These are phyloP conservation scores for Nevesoporus exiguus DNA, from an alignment of 768 basidiomycete species.

Conservation along the genomic window DNA sequence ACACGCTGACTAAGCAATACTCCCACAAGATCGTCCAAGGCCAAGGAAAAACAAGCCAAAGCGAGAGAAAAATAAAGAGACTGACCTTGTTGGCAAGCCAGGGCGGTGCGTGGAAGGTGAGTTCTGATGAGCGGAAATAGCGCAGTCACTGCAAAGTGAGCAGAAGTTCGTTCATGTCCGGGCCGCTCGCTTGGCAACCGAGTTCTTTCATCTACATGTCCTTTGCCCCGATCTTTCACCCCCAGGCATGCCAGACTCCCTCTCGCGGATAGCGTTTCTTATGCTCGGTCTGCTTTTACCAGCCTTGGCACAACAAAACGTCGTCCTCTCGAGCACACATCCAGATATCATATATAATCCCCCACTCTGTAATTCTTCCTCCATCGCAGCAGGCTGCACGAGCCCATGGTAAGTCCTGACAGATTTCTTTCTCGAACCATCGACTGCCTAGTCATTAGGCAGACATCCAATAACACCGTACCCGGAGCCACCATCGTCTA, in stretches of 20 bases:
- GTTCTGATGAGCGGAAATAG: conserved; percentile 9
- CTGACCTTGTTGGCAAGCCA: not conserved
- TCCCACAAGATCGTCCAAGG: not conserved
- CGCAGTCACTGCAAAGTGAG: conserved; percentile 3
- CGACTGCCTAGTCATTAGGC: conserved; percentile 19
- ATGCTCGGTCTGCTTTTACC: conserved; percentile 7
- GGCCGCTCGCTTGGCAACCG: conserved; percentile 12
- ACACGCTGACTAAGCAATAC: not conserved
- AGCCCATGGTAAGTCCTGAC: conserved; percentile 25
- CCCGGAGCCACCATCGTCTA: conserved; percentile 22
- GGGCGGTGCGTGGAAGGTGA: not conserved
- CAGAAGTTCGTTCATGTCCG: not conserved
- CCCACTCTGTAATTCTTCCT: conserved; percentile 17
- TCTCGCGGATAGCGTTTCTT: conserved; percentile 14
- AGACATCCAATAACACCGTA: conserved; percentile 14
- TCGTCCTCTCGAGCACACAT: conserved; percentile 20
- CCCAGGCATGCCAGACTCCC: conserved; percentile 23
- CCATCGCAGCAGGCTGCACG: conserved; percentile 12
- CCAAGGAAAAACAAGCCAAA: no score
- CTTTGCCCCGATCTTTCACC: conserved; percentile 2
- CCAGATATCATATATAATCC: conserved; percentile 30
- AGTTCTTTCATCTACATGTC: not conserved
- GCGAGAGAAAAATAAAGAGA: not conserved
- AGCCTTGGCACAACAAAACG: conserved; percentile 19
- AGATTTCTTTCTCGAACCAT: not conserved